A percentile compares a stretch with the other conserved stretches of the same genome.
phyloP scores from a whole-genome alignment of 345 rosid genomes.

The Salix suchowensis region DNA sequence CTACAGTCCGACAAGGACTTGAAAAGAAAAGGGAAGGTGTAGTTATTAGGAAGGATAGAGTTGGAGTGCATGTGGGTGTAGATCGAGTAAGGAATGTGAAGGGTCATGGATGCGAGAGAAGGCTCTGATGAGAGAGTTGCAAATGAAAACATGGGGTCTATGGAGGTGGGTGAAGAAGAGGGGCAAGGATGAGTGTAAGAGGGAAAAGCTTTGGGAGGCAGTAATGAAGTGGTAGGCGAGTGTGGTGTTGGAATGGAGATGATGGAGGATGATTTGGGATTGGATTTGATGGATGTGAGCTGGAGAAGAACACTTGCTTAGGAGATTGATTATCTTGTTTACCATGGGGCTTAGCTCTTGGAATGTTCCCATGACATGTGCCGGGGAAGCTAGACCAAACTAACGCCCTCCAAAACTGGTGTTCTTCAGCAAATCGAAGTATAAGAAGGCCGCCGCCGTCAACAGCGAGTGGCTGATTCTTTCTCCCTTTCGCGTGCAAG shows the following conservation, averaged over 20 bases:
- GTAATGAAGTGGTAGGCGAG: constrained; percentile 37
- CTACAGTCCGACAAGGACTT: constrained; percentile 45
- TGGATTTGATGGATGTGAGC: constrained; percentile 44
- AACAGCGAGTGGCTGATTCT: no score
- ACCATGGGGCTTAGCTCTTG: constrained; percentile 10
- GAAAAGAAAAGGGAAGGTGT: constrained; percentile 53
- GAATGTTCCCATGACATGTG: constrained; percentile 8
- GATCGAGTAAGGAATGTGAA: constrained; percentile 27
- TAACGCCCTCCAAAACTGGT: no score
- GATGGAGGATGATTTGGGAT: constrained; percentile 38
- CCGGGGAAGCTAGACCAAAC: neutral
- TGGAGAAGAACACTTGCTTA: constrained; percentile 20
- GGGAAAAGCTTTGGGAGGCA: constrained; percentile 32
- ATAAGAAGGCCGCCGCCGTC: no score
- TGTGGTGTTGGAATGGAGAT: constrained; percentile 30
- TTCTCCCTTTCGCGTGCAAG: no score
- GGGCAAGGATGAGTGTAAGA: constrained; percentile 22
- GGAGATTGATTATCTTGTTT: constrained; percentile 27
- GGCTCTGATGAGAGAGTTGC: constrained; percentile 47
- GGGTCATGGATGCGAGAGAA: constrained; percentile 42
- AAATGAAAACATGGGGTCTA: constrained; percentile 43
- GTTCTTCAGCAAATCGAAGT: no score
- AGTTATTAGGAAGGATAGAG: constrained; percentile 37
- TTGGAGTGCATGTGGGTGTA: constrained; percentile 36
- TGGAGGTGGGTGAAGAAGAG: constrained; percentile 28